phyloP scores from a whole-genome alignment of 2,329 filamentous ascomycete genomes.

The Epichloe hybrida region DNA sequence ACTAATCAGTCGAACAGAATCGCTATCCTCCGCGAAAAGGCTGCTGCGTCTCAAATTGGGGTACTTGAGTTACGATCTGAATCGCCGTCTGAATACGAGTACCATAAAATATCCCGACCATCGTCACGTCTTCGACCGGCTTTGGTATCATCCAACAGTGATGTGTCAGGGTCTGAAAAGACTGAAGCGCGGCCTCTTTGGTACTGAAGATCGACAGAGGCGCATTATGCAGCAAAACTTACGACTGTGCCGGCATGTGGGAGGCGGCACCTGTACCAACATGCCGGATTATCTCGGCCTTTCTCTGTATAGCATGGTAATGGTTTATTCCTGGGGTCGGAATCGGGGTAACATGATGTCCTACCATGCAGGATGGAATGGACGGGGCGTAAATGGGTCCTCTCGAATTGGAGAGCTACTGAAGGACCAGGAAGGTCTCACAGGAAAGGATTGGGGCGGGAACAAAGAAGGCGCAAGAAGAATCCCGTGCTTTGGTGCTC shows the following conservation, averaged over 20 bases:
- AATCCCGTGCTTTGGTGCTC: background rate
- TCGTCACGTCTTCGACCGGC: conserved; percentile 4
- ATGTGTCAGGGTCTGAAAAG: background rate
- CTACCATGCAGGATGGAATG: background rate
- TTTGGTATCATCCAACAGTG: background rate
- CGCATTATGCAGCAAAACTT: background rate
- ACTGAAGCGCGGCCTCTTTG: background rate
- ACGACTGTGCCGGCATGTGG: background rate
- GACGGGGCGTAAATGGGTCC: no score
- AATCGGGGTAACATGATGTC: background rate
- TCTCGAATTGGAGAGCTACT: background rate
- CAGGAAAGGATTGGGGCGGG: background rate
- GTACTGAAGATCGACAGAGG: background rate
- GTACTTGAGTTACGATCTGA: conserved; percentile 21
- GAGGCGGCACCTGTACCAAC: background rate
- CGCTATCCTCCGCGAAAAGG: conserved; percentile 37
- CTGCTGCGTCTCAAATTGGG: conserved; percentile 34
- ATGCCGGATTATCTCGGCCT: background rate
- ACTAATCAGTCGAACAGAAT: conserved; percentile 22
- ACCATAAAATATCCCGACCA: conserved; percentile 6
- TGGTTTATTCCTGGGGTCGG: background rate
- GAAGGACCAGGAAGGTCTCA: background rate
- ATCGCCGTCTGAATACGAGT: conserved; percentile 2
- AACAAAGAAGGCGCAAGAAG: background rate
- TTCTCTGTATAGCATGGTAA: background rate